These are phyloP conservation scores for Drosera spatulata DNA, from an alignment of 179 eudicot genomes.

Conservation along the genomic window DNA sequence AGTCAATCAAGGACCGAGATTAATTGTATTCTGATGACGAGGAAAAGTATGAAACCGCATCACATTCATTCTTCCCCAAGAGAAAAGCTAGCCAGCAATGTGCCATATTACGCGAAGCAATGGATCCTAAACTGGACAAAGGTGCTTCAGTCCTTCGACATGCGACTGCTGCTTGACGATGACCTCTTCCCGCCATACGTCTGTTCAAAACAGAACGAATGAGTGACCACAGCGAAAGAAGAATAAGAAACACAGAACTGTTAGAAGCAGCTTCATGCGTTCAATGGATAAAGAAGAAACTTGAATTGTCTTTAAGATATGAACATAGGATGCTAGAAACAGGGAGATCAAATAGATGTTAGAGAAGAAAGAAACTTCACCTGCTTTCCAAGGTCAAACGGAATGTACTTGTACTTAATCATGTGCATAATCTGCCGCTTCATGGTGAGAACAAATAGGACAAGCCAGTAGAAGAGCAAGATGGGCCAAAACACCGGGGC, in stretches of 20 bases:
- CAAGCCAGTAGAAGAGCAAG: slow-evolving; percentile 26
- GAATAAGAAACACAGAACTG: background rate
- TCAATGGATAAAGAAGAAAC: background rate
- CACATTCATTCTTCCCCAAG: no score
- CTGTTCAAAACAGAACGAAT: slow-evolving; percentile 2
- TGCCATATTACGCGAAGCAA: no score
- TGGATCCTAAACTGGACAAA: no score
- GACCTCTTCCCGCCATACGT: slow-evolving; percentile 13
- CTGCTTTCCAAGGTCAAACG: slow-evolving; percentile 33
- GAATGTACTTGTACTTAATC: slow-evolving; percentile 33
- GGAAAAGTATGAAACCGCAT: no score
- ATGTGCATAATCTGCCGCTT: slow-evolving; percentile 40
- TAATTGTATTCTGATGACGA: no score
- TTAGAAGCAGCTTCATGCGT: background rate
- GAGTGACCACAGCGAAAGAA: background rate
- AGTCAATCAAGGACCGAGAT: no score
- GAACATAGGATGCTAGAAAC: background rate
- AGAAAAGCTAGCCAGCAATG: no score
- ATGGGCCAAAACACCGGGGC: slow-evolving; percentile 41
- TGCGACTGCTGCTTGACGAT: slow-evolving; percentile 1
- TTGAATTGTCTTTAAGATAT: background rate
- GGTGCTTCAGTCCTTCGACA: slow-evolving; percentile 8
- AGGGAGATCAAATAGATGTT: background rate
- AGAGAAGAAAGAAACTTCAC: slow-evolving; percentile 1
- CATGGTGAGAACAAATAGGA: slow-evolving; percentile 27